Conservation (phyloP, 805 yeast genomes). For the Metschnikowia henanensis region DNA sequence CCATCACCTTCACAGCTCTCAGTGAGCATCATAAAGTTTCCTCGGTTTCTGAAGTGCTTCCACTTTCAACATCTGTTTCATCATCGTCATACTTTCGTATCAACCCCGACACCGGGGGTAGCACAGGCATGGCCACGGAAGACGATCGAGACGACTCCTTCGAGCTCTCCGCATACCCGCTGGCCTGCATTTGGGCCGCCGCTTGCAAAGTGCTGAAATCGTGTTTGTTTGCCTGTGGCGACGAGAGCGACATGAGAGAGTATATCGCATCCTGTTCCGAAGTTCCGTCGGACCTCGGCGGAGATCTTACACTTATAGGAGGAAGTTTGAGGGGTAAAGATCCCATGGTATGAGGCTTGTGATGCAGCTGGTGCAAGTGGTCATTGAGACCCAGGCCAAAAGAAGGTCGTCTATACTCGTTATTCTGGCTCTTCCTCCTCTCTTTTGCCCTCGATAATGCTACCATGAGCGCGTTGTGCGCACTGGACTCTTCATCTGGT, state of each 20-base stretch:
- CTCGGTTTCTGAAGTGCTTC: slow-evolving; percentile 26
- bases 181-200: slow-evolving; percentile 3
- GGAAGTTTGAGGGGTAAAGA: slow-evolving; percentile 15
- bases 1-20: neutral
- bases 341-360: neutral
- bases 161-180: slow-evolving; percentile 15
- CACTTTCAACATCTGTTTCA: slow-evolving; percentile 37
- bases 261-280: slow-evolving; percentile 55
- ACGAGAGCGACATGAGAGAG: slow-evolving; percentile 55
- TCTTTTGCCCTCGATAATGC: slow-evolving; percentile 32
- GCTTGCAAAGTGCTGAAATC: slow-evolving; percentile 26
- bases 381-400: slow-evolving; percentile 11
- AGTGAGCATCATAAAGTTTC: neutral
- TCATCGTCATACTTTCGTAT: slow-evolving; percentile 27
- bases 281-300: slow-evolving; percentile 22
- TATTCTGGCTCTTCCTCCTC: slow-evolving; percentile 12
- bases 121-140: slow-evolving; percentile 21
- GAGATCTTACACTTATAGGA: slow-evolving; percentile 15
- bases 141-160: slow-evolving; percentile 24
- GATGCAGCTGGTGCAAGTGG: slow-evolving; percentile 4
- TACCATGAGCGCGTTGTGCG: slow-evolving; percentile 45
- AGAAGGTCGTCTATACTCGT: slow-evolving; percentile 15
- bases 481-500: slow-evolving; percentile 43
- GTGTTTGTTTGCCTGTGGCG: slow-evolving; percentile 42
- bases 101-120: slow-evolving; percentile 34